Evolutionary conservation across 2,329 filamentous ascomycete species (phyloP).

Genomic region (Curvularia sp.): DNA sequence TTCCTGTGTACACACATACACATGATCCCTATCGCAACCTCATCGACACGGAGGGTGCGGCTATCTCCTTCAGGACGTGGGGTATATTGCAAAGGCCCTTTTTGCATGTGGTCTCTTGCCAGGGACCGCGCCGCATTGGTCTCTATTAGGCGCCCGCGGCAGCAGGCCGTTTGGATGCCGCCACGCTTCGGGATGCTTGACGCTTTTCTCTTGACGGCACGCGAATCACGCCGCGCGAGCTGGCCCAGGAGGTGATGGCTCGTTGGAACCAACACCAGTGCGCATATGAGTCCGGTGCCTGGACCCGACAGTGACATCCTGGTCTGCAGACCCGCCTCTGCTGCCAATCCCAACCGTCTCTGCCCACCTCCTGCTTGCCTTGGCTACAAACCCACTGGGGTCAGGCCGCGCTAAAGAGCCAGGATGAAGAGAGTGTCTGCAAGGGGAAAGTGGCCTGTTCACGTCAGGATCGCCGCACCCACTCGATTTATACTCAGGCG

Average conservation of each 20-base stretch:
- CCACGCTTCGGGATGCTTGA: constrained; percentile 18
- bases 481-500: constrained; percentile 28
- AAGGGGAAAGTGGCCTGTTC: constrained; percentile 36
- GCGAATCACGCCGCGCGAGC: constrained; percentile 30
- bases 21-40: neutral
- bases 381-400: constrained; percentile 32
- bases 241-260: constrained; percentile 9
- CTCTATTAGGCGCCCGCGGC: constrained; percentile 10
- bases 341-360: constrained; percentile 28
- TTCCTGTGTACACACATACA: neutral
- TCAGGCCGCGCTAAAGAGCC: constrained; percentile 30
- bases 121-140: constrained; percentile 11
- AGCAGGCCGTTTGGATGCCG: constrained; percentile 2
- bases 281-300: constrained; percentile 34
- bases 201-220: constrained; percentile 6
- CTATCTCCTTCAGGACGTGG: constrained; percentile 4
- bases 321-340: constrained; percentile 30
- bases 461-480: constrained; percentile 40
- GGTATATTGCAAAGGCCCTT: constrained; percentile 6
- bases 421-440: constrained; percentile 24
- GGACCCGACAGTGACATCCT: constrained; percentile 31
- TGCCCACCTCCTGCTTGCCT: constrained; percentile 32
- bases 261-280: constrained; percentile 32
- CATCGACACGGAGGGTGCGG: neutral
- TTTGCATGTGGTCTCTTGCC: constrained; percentile 9